Percentiles rank a stretch among this genome's conserved stretches.
Conservation (phyloP, 257 asterid genomes). For the Nicotiana tomentosiformis region DNA sequence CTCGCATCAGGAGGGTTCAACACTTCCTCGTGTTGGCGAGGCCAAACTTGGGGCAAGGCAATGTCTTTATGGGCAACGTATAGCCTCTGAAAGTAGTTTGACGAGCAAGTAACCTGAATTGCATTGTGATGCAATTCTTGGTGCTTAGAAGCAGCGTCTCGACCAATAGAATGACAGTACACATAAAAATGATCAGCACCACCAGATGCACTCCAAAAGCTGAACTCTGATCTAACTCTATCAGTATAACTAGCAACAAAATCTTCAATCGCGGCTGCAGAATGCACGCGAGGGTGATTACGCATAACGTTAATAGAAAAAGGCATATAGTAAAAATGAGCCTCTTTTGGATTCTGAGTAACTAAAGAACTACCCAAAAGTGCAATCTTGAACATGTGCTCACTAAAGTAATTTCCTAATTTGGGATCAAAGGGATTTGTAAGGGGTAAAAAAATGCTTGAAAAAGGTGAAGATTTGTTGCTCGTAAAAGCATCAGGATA, state of each 20-base stretch:
- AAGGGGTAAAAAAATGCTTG: constrained; percentile 49
- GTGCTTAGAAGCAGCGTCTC: constrained; percentile 65
- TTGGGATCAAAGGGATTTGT: constrained; percentile 46
- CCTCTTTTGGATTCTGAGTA: constrained; percentile 42
- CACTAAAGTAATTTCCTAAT: constrained; percentile 74
- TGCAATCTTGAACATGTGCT: constrained; percentile 71
- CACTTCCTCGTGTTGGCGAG: constrained; percentile 28
- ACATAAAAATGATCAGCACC: constrained; percentile 79
- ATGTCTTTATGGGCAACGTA: constrained; percentile 64
- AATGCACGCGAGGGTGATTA: constrained; percentile 46
- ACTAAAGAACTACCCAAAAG: constrained; percentile 46
- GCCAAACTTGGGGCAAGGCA: constrained; percentile 80
- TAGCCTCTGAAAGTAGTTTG: constrained; percentile 76
- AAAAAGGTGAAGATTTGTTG: constrained; percentile 29
- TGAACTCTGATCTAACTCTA: constrained; percentile 38
- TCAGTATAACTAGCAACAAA: constrained; percentile 52
- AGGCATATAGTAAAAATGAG: constrained; percentile 69
- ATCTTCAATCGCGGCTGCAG: constrained; percentile 44
- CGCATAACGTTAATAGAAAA: constrained; percentile 76
- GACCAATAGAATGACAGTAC: constrained; percentile 63
- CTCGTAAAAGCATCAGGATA: constrained; percentile 40
- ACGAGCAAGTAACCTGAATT: constrained; percentile 63
- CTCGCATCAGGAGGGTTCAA: constrained; percentile 45
- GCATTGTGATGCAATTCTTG: constrained; percentile 45
- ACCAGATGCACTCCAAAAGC: constrained; percentile 66